Evolutionary conservation across 257 asterid genomes (phyloP).

Genomic region (Euphrasia confusa): DNA sequence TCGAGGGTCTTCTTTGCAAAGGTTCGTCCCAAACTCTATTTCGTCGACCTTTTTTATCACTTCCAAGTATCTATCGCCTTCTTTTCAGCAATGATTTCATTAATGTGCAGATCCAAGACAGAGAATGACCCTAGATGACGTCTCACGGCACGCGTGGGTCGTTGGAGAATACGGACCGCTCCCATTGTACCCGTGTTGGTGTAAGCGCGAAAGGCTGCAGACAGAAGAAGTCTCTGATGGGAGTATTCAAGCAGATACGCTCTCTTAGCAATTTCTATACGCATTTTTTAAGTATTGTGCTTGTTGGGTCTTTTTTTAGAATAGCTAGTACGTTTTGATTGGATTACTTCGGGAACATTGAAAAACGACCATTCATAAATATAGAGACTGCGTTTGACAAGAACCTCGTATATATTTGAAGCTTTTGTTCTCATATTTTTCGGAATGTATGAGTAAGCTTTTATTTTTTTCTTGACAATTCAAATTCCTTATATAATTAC

Average conservation of each 20-base stretch:
- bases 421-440: too few species aligned
- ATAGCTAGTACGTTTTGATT: neutral
- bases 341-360: conserved; percentile 8
- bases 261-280: conserved; percentile 22
- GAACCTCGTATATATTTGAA: too few species aligned
- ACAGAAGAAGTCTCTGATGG: conserved; percentile 22
- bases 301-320: too few species aligned
- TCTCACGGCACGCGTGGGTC: conserved; percentile 74
- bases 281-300: neutral
- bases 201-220: conserved; percentile 37
- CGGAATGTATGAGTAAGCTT: too few species aligned
- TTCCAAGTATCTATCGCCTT: neutral
- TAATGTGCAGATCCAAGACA: conserved; percentile 60
- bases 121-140: conserved; percentile 62
- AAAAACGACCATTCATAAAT: neutral
- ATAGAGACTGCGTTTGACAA: neutral
- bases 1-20: conserved; percentile 94
- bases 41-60: neutral
- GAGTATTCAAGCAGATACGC: conserved; percentile 14
- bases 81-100: conserved; percentile 1
- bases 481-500: too few species aligned
- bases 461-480: neutral
- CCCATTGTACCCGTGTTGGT: conserved; percentile 68
- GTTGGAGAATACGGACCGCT: conserved; percentile 68
- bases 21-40: conserved; percentile 34